A percentile compares a stretch with the other conserved stretches of the same genome.
Conservation (phyloP, 2,329 filamentous ascomycete genomes). For the Ceratocystis papillata region DNA sequence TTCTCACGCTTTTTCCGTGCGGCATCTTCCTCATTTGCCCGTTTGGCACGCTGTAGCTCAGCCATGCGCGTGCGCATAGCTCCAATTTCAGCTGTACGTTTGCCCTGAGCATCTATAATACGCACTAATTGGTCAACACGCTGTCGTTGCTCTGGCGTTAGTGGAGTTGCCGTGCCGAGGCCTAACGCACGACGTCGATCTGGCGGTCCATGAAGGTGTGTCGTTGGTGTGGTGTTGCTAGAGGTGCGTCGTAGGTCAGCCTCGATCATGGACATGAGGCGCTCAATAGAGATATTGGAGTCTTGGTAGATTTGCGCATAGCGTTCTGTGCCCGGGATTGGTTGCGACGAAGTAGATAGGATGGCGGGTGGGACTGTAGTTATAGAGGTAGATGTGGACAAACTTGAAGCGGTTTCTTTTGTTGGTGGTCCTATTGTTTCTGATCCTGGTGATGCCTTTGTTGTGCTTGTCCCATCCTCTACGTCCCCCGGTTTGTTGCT, state of each 20-base stretch:
- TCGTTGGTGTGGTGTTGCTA: constrained; percentile 23
- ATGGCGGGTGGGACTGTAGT: neutral
- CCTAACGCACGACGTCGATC: constrained; percentile 18
- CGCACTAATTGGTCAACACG: constrained; percentile 24
- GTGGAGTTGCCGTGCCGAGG: constrained; percentile 20
- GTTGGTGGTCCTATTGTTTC: neutral
- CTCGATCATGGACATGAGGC: constrained; percentile 30
- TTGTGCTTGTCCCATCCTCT: neutral
- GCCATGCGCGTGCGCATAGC: constrained; percentile 35
- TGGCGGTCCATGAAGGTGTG: constrained; percentile 11
- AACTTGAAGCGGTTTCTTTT: neutral
- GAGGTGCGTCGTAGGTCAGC: constrained; percentile 30
- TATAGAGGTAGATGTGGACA: neutral
- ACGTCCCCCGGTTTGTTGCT: neutral
- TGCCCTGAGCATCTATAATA: constrained; percentile 19
- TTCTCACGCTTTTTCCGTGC: constrained; percentile 39
- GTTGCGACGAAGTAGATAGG: neutral
- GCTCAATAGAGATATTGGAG: constrained; percentile 26
- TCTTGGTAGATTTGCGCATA: constrained; percentile 24
- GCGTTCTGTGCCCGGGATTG: constrained; percentile 22
- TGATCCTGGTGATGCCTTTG: neutral
- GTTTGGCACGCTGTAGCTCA: constrained; percentile 39
- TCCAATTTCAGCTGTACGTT: constrained; percentile 29
- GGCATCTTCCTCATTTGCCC: constrained; percentile 28
- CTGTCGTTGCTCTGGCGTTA: constrained; percentile 18